Evolutionary conservation across 768 basidiomycete genomes (phyloP).

Genomic region (Leccinum aurantiacum): DNA sequence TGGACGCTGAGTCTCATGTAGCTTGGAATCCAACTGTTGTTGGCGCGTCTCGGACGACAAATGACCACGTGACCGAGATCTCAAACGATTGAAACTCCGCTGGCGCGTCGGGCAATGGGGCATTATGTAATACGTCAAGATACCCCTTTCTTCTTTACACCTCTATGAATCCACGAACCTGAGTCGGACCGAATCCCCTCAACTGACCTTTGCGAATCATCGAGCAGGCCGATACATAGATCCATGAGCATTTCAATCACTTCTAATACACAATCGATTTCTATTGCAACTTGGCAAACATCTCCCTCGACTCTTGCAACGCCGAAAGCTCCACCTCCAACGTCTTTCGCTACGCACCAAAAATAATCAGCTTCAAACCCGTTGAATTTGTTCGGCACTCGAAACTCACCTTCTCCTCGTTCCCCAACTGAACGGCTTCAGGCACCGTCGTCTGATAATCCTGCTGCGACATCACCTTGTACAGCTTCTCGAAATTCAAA

Average conservation of each 20-base stretch:
- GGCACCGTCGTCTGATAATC: constrained; percentile 84
- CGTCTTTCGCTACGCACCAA: constrained; percentile 28
- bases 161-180: too few species aligned
- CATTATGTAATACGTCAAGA: too few species aligned
- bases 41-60: constrained; percentile 20
- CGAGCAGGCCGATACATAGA: too few species aligned
- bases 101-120: too few species aligned
- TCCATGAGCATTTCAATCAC: too few species aligned
- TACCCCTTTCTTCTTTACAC: too few species aligned
- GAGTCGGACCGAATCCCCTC: background rate
- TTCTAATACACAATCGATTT: background rate
- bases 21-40: constrained; percentile 13
- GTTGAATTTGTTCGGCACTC: too few species aligned
- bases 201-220: constrained; percentile 56
- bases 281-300: constrained; percentile 70
- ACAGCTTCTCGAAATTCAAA: constrained; percentile 71
- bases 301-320: constrained; percentile 65
- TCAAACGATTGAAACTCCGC: too few species aligned
- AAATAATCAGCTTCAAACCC: background rate
- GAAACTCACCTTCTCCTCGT: constrained; percentile 73
- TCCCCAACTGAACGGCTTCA: constrained; percentile 65
- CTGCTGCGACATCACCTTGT: constrained; percentile 66
- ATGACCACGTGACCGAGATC: too few species aligned
- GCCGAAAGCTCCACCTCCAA: constrained; percentile 79
- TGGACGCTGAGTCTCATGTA: constrained; percentile 17